Conservation (phyloP, 192 early-diverging fungal species). For the Gamsiella multidivaricata region DNA sequence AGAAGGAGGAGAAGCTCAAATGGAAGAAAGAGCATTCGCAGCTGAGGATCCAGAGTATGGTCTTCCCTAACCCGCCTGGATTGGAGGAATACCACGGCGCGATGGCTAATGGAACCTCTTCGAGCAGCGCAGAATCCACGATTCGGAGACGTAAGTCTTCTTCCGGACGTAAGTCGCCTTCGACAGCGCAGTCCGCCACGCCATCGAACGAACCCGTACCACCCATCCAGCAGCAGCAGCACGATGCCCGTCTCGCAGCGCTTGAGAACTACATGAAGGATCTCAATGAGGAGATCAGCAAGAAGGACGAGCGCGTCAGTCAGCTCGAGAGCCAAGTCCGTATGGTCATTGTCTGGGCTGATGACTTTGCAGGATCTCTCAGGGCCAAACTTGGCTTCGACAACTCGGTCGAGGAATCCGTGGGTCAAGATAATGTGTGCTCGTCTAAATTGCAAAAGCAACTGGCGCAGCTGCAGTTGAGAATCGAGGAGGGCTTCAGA, state of each 20-base stretch:
- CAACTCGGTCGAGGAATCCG: not conserved
- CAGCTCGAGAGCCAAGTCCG: slow-evolving; percentile 39
- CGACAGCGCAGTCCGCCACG: not conserved
- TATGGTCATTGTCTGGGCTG: slow-evolving; percentile 31
- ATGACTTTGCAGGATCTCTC: slow-evolving; percentile 27
- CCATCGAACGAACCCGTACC: not conserved
- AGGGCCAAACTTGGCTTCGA: slow-evolving; percentile 8
- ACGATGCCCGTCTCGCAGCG: slow-evolving; percentile 6
- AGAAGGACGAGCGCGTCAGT: slow-evolving; percentile 38
- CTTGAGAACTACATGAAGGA: slow-evolving; percentile 50
- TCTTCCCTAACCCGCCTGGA: slow-evolving; percentile 43
- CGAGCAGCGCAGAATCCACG: not conserved
- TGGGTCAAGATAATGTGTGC: not conserved
- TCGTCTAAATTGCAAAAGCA: not conserved
- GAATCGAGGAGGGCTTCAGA: slow-evolving; percentile 39
- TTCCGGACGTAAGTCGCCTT: slow-evolving; percentile 16
- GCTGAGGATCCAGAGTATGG: slow-evolving; percentile 48
- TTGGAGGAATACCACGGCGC: slow-evolving; percentile 7
- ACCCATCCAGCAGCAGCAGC: slow-evolving; percentile 17
- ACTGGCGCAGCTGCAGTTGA: slow-evolving; percentile 18
- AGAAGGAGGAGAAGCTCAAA: slow-evolving; percentile 49
- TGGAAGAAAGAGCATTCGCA: slow-evolving; percentile 51
- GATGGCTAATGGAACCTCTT: not conserved
- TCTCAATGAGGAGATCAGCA: slow-evolving; percentile 38
- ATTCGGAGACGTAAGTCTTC: slow-evolving; percentile 8